phyloP scores from a whole-genome alignment of 139 green algal genomes.

The Eudorina sp. region DNA sequence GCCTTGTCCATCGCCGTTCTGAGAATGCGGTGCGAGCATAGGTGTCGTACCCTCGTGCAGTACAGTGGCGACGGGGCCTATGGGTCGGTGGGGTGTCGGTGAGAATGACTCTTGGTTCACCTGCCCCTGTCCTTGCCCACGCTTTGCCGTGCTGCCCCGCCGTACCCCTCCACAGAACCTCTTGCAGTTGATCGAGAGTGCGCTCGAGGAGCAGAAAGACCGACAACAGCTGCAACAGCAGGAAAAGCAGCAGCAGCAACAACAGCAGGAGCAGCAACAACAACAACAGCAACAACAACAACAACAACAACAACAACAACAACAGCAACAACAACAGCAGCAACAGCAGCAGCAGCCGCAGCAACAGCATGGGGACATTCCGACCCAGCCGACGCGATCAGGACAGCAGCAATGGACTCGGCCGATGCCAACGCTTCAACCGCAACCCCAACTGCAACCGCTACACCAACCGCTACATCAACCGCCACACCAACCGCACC shows the following conservation, averaged over 20 bases:
- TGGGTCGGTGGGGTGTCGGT: no score
- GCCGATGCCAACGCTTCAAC: background rate
- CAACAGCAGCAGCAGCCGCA: background rate
- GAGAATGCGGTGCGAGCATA: no score
- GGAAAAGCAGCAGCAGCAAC: background rate
- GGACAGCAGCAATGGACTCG: background rate
- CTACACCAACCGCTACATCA: background rate
- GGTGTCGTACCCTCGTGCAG: no score
- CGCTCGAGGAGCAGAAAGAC: background rate
- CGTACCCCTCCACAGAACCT: background rate
- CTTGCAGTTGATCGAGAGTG: background rate
- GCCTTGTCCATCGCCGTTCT: no score
- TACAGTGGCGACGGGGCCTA: no score
- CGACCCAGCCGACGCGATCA: background rate
- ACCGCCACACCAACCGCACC: background rate
- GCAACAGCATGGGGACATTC: background rate
- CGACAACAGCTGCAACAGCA: background rate
- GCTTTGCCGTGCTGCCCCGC: no score
- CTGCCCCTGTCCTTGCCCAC: no score
- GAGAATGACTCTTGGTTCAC: no score
- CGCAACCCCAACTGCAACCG: background rate
- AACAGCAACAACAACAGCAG: background rate
- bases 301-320: slow-evolving; percentile 3
- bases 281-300: background rate
- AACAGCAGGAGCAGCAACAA: background rate